Conservation (phyloP, 768 basidiomycete species). For the Jaapia argillacea region DNA sequence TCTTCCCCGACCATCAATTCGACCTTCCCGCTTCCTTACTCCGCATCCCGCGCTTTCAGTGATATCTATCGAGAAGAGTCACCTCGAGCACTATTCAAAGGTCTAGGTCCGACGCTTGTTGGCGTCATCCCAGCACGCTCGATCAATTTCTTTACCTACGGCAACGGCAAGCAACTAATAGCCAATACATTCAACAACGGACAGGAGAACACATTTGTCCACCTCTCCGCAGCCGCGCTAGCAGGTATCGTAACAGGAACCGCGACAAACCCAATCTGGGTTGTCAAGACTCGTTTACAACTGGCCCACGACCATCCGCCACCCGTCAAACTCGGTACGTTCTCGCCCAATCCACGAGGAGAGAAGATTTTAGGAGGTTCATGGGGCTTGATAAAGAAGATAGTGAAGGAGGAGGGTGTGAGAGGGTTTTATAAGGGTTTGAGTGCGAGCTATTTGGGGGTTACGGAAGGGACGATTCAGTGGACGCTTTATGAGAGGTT, state of each 20-base stretch:
- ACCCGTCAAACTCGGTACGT: neutral
- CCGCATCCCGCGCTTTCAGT: conserved; percentile 25
- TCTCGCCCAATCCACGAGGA: conserved; percentile 8
- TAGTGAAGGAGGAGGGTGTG: conserved; percentile 73
- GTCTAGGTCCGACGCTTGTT: conserved; percentile 88
- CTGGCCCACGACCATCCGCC: conserved; percentile 27
- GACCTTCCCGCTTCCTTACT: too few relatives aligned
- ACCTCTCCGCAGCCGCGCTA: conserved; percentile 74
- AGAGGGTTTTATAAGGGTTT: conserved; percentile 92
- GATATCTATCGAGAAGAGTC: conserved; percentile 89
- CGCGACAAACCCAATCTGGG: conserved; percentile 98
- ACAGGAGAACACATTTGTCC: conserved; percentile 75
- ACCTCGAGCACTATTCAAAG: conserved; percentile 83
- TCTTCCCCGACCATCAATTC: conserved; percentile 2
- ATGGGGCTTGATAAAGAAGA: conserved; percentile 54
- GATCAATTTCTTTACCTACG: conserved; percentile 97
- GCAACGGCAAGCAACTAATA: conserved; percentile 89
- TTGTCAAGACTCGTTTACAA: conserved; percentile 94
- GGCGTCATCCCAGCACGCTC: conserved; percentile 94
- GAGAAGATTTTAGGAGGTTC: conserved; percentile 39
- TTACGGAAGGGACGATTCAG: conserved; percentile 93
- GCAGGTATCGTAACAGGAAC: conserved; percentile 85
- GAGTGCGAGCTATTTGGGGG: conserved; percentile 90
- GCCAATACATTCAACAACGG: conserved; percentile 75
- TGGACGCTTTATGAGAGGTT: conserved; percentile 95